A percentile compares a stretch with the other conserved stretches of the same genome.
These are phyloP conservation scores for Somion occarium DNA, from an alignment of 1,284 basidiomycete genomes.

Conservation along the genomic window DNA sequence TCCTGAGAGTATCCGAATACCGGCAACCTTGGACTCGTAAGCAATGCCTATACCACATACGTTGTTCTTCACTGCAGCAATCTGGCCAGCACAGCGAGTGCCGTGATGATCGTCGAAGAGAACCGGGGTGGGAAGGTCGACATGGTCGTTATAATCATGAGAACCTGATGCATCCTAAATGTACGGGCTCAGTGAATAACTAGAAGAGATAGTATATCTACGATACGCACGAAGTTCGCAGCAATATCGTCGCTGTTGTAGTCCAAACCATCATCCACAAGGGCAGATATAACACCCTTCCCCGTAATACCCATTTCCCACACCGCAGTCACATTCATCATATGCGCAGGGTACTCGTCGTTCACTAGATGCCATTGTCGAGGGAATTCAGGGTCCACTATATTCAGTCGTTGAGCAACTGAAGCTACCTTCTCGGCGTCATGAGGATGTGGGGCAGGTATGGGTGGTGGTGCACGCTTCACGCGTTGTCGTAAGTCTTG, in stretches of 20 bases:
- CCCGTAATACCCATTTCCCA: conserved; percentile 89
- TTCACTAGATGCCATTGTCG: conserved; percentile 94
- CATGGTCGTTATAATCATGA: conserved; percentile 97
- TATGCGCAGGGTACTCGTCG: conserved; percentile 67
- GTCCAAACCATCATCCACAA: conserved; percentile 97
- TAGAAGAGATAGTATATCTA: conserved; percentile 8
- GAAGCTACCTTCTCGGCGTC: conserved; percentile 36
- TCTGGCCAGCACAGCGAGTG: conserved; percentile 96
- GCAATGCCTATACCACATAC: conserved; percentile 96
- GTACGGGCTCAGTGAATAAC: conserved; percentile 6
- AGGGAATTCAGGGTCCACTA: conserved; percentile 84
- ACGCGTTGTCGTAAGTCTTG: conserved; percentile 60
- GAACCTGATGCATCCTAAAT: conserved; percentile 82
- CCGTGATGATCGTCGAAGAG: conserved; percentile 95
- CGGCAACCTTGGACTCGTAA: conserved; percentile 88
- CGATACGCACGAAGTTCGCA: conserved; percentile 80
- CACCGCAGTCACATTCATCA: conserved; percentile 82
- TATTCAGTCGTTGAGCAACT: conserved; percentile 60
- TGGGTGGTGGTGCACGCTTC: conserved; percentile 67
- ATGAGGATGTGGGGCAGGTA: conserved; percentile 25
- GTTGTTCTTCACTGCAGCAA: conserved; percentile 95
- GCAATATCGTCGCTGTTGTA: conserved; percentile 85
- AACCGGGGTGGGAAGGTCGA: conserved; percentile 80
- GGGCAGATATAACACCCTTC: conserved; percentile 79
- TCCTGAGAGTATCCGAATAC: conserved; percentile 92